Percentiles rank a stretch among this genome's conserved stretches.
Evolutionary conservation across 2,329 filamentous ascomycete genomes (phyloP).

Genomic region (Claviceps purpurea): DNA sequence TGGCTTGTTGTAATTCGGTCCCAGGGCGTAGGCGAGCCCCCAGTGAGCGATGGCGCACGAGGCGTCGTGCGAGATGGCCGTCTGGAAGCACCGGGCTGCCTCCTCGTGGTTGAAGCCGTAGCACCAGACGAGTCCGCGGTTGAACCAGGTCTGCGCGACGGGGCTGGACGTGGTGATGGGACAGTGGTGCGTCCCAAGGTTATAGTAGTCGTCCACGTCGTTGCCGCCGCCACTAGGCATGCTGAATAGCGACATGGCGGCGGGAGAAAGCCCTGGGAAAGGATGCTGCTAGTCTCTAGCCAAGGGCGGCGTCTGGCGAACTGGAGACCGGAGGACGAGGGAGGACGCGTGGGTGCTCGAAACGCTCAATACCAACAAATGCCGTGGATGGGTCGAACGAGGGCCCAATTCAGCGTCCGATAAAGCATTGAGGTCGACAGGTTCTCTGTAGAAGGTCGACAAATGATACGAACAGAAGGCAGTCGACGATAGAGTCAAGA

Average conservation of each 20-base stretch:
- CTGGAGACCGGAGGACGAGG: too few species aligned
- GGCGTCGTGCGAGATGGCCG: slow-evolving; percentile 39
- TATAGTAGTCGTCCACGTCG: slow-evolving; percentile 29
- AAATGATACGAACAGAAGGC: too few species aligned
- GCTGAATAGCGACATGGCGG: not conserved
- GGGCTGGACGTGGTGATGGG: slow-evolving; percentile 36
- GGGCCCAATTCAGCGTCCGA: too few species aligned
- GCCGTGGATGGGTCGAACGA: too few species aligned
- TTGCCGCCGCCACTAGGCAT: slow-evolving; percentile 18
- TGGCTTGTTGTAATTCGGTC: slow-evolving; percentile 66
- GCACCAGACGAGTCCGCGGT: slow-evolving; percentile 58
- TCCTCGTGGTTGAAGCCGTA: slow-evolving; percentile 71
- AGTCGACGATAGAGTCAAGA: too few species aligned
- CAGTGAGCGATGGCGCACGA: slow-evolving; percentile 52
- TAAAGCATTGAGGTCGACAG: too few species aligned
- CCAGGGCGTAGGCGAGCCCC: slow-evolving; percentile 57
- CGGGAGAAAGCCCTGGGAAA: not conserved
- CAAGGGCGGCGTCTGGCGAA: too few species aligned
- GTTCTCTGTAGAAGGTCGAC: too few species aligned
- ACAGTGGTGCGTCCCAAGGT: slow-evolving; percentile 48
- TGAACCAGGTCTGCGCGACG: slow-evolving; percentile 52
- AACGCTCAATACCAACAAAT: too few species aligned
- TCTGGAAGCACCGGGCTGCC: slow-evolving; percentile 48
- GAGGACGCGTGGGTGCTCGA: too few species aligned
- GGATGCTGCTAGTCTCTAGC: too few species aligned